Evolutionary conservation across 257 asterid species (phyloP).

Genomic region (Solanum sparsipilum): DNA sequence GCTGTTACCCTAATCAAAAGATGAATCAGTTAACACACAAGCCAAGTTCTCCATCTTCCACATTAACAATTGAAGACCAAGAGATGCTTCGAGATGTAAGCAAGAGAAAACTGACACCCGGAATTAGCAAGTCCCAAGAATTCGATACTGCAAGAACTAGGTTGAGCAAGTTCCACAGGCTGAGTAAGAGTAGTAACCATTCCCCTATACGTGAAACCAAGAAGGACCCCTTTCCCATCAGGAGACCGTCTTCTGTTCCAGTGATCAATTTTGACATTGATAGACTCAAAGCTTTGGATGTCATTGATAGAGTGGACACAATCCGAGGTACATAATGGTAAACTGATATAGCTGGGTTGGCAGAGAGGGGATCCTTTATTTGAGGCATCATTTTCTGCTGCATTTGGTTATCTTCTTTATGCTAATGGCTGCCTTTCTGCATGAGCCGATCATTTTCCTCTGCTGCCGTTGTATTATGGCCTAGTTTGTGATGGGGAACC

Average conservation of each 20-base stretch:
- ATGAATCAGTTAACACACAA: slow-evolving; percentile 31
- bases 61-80: slow-evolving; percentile 68
- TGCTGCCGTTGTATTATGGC: background rate
- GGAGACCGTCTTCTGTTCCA: slow-evolving; percentile 73
- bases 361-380: background rate
- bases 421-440: background rate
- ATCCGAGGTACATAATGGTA: slow-evolving; percentile 6
- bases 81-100: slow-evolving; percentile 75
- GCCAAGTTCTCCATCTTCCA: slow-evolving; percentile 47
- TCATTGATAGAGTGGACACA: slow-evolving; percentile 70
- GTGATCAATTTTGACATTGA: slow-evolving; percentile 62
- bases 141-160: slow-evolving; percentile 44
- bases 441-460: background rate
- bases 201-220: slow-evolving; percentile 47
- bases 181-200: slow-evolving; percentile 79
- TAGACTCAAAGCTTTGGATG: slow-evolving; percentile 60
- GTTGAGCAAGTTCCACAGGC: slow-evolving; percentile 53
- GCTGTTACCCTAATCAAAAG: slow-evolving; percentile 59
- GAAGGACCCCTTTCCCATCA: slow-evolving; percentile 52
- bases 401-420: background rate
- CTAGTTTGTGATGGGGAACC: background rate
- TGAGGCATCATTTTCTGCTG: background rate
- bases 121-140: slow-evolving; percentile 92
- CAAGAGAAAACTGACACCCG: slow-evolving; percentile 73
- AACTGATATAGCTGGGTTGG: background rate